A percentile compares a stretch with the other conserved stretches of the same genome.
These are phyloP conservation scores for Candolleomyces eurysporus DNA, from an alignment of 768 basidiomycete genomes.

Conservation along the genomic window DNA sequence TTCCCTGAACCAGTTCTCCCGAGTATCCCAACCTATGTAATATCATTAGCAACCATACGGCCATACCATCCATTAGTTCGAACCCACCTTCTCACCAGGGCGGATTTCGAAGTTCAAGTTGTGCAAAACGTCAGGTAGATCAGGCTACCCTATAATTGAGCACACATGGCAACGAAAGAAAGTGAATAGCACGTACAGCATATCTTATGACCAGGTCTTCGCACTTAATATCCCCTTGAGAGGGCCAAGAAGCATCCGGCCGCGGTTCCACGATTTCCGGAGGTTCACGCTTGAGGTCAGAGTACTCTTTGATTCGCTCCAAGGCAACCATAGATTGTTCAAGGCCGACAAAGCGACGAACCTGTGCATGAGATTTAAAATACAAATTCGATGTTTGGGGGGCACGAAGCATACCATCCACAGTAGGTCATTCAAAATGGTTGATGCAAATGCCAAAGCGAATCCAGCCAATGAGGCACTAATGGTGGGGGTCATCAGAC, in stretches of 20 bases:
- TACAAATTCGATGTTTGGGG: background rate
- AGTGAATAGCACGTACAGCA: slow-evolving; percentile 55
- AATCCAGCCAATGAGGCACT: slow-evolving; percentile 85
- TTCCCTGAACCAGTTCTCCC: slow-evolving; percentile 77
- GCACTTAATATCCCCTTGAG: slow-evolving; percentile 63
- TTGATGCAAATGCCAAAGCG: slow-evolving; percentile 79
- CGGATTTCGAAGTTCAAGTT: slow-evolving; percentile 68
- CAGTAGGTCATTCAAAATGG: slow-evolving; percentile 68
- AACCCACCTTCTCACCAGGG: slow-evolving; percentile 70
- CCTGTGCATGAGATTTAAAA: slow-evolving; percentile 28
- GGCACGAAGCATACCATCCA: slow-evolving; percentile 44
- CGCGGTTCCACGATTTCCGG: slow-evolving; percentile 85
- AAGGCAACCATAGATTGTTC: slow-evolving; percentile 93
- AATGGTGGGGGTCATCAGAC: slow-evolving; percentile 67
- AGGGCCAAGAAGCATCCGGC: slow-evolving; percentile 81
- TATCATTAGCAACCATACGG: slow-evolving; percentile 29
- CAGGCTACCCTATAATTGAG: slow-evolving; percentile 49
- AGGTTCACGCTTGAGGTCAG: slow-evolving; percentile 72
- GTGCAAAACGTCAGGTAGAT: slow-evolving; percentile 84
- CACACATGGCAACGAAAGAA: background rate
- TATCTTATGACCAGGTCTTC: slow-evolving; percentile 77
- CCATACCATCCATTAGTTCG: slow-evolving; percentile 5
- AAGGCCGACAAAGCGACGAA: slow-evolving; percentile 80
- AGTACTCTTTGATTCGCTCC: slow-evolving; percentile 90
- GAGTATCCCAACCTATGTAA: slow-evolving; percentile 59